Evolutionary conservation across 768 basidiomycete genomes (phyloP), one percentile per base, ranked within the genome.

Genomic region (Rhodotorula sphaerocarpa): DNA sequence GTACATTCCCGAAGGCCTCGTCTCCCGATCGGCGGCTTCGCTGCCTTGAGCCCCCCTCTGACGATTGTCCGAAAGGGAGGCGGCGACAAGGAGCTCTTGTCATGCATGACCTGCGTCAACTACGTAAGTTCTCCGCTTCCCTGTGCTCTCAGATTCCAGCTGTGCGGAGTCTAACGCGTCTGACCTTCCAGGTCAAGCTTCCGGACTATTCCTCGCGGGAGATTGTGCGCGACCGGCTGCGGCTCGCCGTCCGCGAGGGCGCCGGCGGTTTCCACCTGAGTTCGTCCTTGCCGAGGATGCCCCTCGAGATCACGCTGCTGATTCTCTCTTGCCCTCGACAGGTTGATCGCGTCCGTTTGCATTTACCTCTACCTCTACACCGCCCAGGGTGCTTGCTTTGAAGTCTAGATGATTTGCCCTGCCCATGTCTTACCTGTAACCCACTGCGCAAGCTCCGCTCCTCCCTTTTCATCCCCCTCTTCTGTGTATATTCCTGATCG

Each of bases 21-120:
- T 45, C 54, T 72, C 3, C 65, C 62, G 23, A 48, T 44, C 58
- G 52, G 69, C 87, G 90, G 91, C 50, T 99, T 97, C 86, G 85
- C 88, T 60, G 91, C 90, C 9, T 80, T 99, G 55, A 90, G 88
- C 70, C 95, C 95, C 3, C 83, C 87, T 5, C 80, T 99, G 61
- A 99, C 95, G 3, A 92, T 99, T 27, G 93, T 99, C 25, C 85
- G 93, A 65, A 97, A 97, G 76, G 91, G 89, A 14, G 91, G 93
- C 70, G 95, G 96, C 75, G 80, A 70, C 34, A 54, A 63, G 1
- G 53, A 50, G 7, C 87, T 11, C 87, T 92, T 92, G 0, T 92
- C 89, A 71, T 92, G 96, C 34, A 97, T 97, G 95, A 97, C 95
- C 6, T 99, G 95, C 75, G 92, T 90, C 63, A 90, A 91, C 76